Percentiles rank a stretch among this genome's conserved stretches.
Conservation (phyloP, 129 eudicot genomes). For the Flaveria brownii region DNA sequence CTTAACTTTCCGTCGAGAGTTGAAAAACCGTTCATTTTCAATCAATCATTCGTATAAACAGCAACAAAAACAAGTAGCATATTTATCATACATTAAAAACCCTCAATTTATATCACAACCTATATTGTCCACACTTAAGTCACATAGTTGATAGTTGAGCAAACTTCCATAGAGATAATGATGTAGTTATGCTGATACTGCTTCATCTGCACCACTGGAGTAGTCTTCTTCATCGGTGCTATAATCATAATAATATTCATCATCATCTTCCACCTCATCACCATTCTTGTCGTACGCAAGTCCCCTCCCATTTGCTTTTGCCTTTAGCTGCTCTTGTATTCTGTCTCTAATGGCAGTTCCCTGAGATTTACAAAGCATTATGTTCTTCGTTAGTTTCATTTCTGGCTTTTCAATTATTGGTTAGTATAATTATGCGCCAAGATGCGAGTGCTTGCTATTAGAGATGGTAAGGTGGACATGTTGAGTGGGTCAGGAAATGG, state of each 20-base stretch:
- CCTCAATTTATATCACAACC: slow-evolving; percentile 29
- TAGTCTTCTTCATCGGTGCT: slow-evolving; percentile 60
- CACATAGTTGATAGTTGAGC: slow-evolving; percentile 6
- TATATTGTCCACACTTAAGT: slow-evolving; percentile 28
- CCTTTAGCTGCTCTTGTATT: slow-evolving; percentile 72
- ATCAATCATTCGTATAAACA: slow-evolving; percentile 19
- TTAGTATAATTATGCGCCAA: not conserved
- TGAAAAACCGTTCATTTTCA: not conserved
- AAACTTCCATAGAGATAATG: not conserved
- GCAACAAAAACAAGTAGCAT: slow-evolving; percentile 16
- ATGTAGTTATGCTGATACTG: not conserved
- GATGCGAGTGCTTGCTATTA: not conserved
- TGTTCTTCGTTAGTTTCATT: not conserved
- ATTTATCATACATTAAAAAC: slow-evolving; percentile 27
- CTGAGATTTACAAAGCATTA: slow-evolving; percentile 33
- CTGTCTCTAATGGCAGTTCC: slow-evolving; percentile 90
- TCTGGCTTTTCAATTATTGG: not conserved
- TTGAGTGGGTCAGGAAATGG: not conserved
- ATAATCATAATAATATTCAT: slow-evolving; percentile 52
- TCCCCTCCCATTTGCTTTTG: slow-evolving; percentile 40
- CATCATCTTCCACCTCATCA: slow-evolving; percentile 39
- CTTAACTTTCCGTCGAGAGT: not conserved
- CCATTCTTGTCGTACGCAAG: slow-evolving; percentile 40
- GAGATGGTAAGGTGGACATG: not conserved
- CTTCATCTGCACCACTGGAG: slow-evolving; percentile 42